A percentile compares a stretch with the other conserved stretches of the same genome.
Conservation (phyloP, 495 filamentous ascomycete genomes). For the Rhypophila decipiens region DNA sequence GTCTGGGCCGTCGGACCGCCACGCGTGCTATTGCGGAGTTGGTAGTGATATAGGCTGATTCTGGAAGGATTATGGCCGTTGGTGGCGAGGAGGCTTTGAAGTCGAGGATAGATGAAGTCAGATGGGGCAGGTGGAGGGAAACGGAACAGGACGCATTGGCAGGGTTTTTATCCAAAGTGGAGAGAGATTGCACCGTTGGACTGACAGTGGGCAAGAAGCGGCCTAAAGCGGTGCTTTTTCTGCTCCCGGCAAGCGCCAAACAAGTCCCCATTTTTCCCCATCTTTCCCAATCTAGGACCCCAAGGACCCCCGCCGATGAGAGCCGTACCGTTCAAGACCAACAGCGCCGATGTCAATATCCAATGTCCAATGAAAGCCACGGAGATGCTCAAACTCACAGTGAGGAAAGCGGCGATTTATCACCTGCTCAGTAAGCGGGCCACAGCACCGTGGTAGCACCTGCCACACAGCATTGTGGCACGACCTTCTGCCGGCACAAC, state of each 20-base stretch:
- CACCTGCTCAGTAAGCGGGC: too few relatives aligned
- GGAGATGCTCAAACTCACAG: conserved; percentile 3
- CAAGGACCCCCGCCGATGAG: conserved; percentile 1
- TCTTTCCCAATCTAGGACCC: conserved; percentile 9
- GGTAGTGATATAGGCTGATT: conserved; percentile 27
- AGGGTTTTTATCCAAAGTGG: conserved; percentile 30
- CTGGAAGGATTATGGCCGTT: conserved; percentile 2
- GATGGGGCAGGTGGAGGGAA: conserved; percentile 10
- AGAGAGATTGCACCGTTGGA: conserved; percentile 19
- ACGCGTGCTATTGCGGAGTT: conserved; percentile 18
- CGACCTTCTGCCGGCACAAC: too few relatives aligned
- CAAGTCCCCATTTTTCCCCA: too few relatives aligned
- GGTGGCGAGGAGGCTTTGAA: background rate
- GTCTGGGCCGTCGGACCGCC: conserved; percentile 27
- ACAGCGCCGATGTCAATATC: too few relatives aligned
- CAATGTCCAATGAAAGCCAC: background rate
- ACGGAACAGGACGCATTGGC: conserved; percentile 9
- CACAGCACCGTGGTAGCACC: too few relatives aligned
- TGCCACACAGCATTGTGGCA: too few relatives aligned
- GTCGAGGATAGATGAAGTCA: conserved; percentile 21
- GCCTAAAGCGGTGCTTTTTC: conserved; percentile 16
- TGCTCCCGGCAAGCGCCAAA: conserved; percentile 12
- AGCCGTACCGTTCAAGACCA: too few relatives aligned
- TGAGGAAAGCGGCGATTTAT: too few relatives aligned
- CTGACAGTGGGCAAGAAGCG: background rate